These are phyloP conservation scores for Sindora glabra DNA, from an alignment of 306 rosid species.

Conservation along the genomic window DNA sequence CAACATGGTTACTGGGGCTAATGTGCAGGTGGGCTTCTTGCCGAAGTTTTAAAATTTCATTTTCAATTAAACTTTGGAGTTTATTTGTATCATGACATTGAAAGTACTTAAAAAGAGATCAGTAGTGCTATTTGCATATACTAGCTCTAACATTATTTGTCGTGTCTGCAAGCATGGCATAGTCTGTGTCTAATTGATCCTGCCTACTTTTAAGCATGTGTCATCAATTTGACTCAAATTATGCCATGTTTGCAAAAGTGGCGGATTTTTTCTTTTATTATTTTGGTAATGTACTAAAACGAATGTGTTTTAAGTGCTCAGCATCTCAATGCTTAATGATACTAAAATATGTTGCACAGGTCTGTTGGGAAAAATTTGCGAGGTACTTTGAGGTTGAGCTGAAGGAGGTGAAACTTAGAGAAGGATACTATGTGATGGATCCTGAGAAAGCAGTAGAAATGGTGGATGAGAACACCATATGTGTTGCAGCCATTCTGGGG, in stretches of 20 bases:
- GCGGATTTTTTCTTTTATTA: too few species aligned
- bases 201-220: too few species aligned
- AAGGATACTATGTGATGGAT: slow-evolving; percentile 82
- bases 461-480: slow-evolving; percentile 94
- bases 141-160: too few species aligned
- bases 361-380: slow-evolving; percentile 95
- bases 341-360: slow-evolving; percentile 33
- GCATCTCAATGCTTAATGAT: background rate
- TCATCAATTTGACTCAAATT: too few species aligned
- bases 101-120: background rate
- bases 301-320: background rate
- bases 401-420: slow-evolving; percentile 80
- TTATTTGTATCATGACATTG: background rate
- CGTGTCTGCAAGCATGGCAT: too few species aligned
- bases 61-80: too few species aligned
- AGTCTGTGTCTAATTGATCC: too few species aligned
- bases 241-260: too few species aligned
- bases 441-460: slow-evolving; percentile 78
- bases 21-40: slow-evolving; percentile 67
- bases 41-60: too few species aligned
- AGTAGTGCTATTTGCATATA: too few species aligned
- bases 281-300: slow-evolving; percentile 1
- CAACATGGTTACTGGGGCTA: slow-evolving; percentile 89
- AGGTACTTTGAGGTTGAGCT: slow-evolving; percentile 95
- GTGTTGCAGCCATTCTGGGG: slow-evolving; percentile 91